Evolutionary conservation across 768 basidiomycete genomes (phyloP).

Genomic region (Termitomyces sp.): DNA sequence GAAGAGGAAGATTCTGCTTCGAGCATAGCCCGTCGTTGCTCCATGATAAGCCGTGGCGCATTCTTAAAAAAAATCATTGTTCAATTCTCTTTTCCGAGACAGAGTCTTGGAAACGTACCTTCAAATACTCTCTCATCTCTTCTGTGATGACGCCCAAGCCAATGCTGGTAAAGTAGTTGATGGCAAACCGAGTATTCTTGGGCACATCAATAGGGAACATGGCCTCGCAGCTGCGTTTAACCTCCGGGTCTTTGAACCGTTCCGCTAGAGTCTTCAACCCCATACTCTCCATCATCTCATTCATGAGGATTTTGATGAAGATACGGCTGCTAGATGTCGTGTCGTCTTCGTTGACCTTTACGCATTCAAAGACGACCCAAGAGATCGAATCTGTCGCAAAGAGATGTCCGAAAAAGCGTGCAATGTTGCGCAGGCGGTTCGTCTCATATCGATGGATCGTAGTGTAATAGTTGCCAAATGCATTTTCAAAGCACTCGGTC

Average conservation of each 20-base stretch:
- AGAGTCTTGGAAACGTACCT: conserved; percentile 44
- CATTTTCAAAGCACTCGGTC: conserved; percentile 84
- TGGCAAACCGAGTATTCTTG: conserved; percentile 92
- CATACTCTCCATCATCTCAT: conserved; percentile 92
- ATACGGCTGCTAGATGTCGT: conserved; percentile 96
- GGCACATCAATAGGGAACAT: conserved; percentile 98
- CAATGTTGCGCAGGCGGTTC: conserved; percentile 95
- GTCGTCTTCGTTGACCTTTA: conserved; percentile 96
- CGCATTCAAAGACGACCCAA: conserved; percentile 78
- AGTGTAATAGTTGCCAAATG: conserved; percentile 86
- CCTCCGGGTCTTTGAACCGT: conserved; percentile 84
- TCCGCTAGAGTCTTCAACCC: conserved; percentile 83
- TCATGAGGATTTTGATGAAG: conserved; percentile 95
- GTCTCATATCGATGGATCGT: conserved; percentile 99
- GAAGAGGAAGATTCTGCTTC: conserved; percentile 50
- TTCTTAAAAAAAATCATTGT: conserved; percentile 51
- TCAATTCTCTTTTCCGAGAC: not conserved
- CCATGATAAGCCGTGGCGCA: conserved; percentile 89
- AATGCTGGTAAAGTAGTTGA: conserved; percentile 98
- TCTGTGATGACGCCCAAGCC: conserved; percentile 89
- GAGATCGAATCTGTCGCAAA: conserved; percentile 82
- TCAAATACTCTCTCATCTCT: conserved; percentile 94
- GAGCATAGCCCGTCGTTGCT: conserved; percentile 84
- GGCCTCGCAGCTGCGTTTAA: conserved; percentile 61
- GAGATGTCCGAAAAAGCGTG: conserved; percentile 93